Evolutionary conservation across 208 protist genomes (phyloP).

Genomic region (Naegleria fowleri): DNA sequence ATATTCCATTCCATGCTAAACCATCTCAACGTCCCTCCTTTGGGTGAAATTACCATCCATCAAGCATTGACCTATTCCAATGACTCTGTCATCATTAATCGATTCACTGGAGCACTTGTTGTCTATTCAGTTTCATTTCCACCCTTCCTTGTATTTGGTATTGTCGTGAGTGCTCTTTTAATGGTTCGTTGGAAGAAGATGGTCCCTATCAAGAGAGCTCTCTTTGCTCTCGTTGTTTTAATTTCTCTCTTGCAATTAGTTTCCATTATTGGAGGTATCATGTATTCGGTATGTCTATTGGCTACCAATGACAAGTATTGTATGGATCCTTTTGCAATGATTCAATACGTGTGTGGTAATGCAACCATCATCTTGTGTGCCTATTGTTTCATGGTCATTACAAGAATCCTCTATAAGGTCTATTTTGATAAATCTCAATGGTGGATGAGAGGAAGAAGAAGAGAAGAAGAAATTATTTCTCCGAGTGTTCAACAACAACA

Average conservation of each 20-base stretch:
- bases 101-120: neutral
- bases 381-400: neutral
- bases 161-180: neutral
- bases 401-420: neutral
- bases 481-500: neutral
- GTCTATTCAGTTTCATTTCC: neutral
- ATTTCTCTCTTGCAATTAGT: neutral
- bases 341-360: neutral
- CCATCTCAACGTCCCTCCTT: too few species aligned
- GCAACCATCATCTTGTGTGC: neutral
- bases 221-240: neutral
- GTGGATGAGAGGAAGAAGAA: neutral
- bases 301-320: neutral
- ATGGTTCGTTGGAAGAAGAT: neutral
- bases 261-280: neutral
- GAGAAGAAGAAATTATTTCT: neutral
- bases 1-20: too few species aligned
- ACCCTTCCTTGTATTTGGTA: neutral
- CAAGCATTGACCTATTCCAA: neutral
- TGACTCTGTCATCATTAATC: neutral
- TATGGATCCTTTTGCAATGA: neutral
- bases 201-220: neutral
- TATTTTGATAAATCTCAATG: neutral
- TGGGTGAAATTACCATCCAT: neutral
- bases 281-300: neutral